Conservation (phyloP, 129 eudicot genomes). For the Scalesia atractyloides region DNA sequence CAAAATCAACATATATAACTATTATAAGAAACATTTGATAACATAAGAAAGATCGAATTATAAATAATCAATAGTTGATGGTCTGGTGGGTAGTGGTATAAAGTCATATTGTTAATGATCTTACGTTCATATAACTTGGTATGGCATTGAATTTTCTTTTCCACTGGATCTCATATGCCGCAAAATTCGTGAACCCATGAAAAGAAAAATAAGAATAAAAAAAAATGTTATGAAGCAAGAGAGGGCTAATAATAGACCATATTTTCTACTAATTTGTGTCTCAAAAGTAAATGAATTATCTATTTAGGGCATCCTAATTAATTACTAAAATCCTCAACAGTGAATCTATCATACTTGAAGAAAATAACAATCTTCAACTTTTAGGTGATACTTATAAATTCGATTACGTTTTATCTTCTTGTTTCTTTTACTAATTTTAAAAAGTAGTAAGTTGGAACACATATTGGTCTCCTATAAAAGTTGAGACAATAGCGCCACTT, state of each 20-base stretch:
- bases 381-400: too few relatives aligned
- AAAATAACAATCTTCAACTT: too few relatives aligned
- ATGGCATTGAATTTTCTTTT: constrained; percentile 95
- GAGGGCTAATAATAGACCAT: constrained; percentile 7
- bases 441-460: too few relatives aligned
- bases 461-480: too few relatives aligned
- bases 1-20: neutral
- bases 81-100: neutral
- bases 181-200: constrained; percentile 56
- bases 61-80: neutral
- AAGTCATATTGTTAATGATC: constrained; percentile 12
- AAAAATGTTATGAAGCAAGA: constrained; percentile 8
- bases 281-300: neutral
- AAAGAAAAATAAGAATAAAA: neutral
- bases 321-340: too few relatives aligned
- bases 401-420: too few relatives aligned
- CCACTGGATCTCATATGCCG: constrained; percentile 99
- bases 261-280: neutral
- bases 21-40: neutral
- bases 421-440: too few relatives aligned
- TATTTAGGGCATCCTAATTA: constrained; percentile 11
- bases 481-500: too few relatives aligned
- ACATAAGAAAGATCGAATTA: neutral
- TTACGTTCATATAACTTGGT: constrained; percentile 96
- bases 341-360: too few relatives aligned